Conservation (phyloP, 306 rosid species). For the Castanospermum australe region DNA sequence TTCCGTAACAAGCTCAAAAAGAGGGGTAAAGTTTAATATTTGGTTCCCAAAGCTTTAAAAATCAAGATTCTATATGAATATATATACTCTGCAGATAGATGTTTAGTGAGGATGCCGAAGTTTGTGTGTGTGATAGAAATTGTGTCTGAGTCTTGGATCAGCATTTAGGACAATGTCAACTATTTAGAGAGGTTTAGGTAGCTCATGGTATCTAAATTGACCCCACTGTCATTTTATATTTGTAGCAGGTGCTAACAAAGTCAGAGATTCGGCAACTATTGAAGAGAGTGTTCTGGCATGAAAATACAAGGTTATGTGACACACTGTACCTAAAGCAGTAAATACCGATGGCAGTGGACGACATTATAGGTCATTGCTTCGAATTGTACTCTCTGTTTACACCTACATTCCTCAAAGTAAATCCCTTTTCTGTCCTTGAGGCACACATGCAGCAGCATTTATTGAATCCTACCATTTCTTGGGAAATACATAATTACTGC, state of each 20-base stretch:
- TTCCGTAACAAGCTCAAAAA: conserved; percentile 89
- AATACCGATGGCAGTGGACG: background rate
- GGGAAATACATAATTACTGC: background rate
- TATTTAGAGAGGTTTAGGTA: background rate
- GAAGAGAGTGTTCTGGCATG: conserved; percentile 38
- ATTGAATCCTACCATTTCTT: background rate
- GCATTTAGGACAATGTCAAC: conserved; percentile 19
- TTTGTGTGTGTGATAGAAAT: background rate
- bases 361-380: background rate
- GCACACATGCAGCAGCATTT: conserved; percentile 2
- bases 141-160: background rate
- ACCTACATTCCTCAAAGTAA: background rate
- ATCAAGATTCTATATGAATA: background rate
- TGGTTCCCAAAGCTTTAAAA: background rate
- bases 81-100: background rate
- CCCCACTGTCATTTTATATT: conserved; percentile 18
- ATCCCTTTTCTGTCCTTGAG: background rate
- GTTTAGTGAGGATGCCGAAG: background rate
- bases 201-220: conserved; percentile 8
- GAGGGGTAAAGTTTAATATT: conserved; percentile 44
- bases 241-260: conserved; percentile 34
- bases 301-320: conserved; percentile 9
- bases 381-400: background rate
- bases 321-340: background rate
- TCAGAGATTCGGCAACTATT: conserved; percentile 35